Percentiles rank a stretch among this genome's conserved stretches.
Conservation (phyloP, 2,329 filamentous ascomycete species). For the Ploettnerulaceae sp. region DNA sequence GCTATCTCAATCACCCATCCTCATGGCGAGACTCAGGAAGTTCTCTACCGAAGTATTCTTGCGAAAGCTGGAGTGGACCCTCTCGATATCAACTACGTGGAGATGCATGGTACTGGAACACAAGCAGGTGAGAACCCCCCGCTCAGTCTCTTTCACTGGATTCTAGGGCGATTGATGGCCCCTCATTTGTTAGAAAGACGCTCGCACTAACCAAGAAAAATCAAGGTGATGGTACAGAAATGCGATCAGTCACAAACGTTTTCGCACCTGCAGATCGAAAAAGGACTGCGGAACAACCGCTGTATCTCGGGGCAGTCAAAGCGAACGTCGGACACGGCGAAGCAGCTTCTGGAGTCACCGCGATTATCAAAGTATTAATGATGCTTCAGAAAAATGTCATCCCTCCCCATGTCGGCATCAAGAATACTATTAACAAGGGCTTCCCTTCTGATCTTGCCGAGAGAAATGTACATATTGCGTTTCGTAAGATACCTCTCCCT, state of each 20-base stretch:
- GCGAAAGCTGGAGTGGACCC: slow-evolving; percentile 70
- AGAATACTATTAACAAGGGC: slow-evolving; percentile 34
- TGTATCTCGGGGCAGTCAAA: slow-evolving; percentile 43
- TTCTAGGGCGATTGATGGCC: no score
- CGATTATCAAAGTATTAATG: slow-evolving; percentile 34
- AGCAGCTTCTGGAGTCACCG: slow-evolving; percentile 33
- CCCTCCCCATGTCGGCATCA: slow-evolving; percentile 32
- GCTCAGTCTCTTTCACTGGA: no score
- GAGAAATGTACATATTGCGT: slow-evolving; percentile 32
- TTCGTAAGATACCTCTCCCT: slow-evolving; percentile 34
- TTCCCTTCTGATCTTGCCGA: slow-evolving; percentile 36
- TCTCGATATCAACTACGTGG: slow-evolving; percentile 74
- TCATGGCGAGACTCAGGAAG: slow-evolving; percentile 70
- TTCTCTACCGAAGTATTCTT: slow-evolving; percentile 66
- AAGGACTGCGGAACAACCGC: slow-evolving; percentile 42
- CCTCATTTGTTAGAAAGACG: no score
- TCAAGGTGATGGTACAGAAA: slow-evolving; percentile 69
- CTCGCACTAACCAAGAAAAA: no score
- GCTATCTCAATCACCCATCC: slow-evolving; percentile 81
- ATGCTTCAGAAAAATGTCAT: slow-evolving; percentile 32
- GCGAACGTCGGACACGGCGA: slow-evolving; percentile 36
- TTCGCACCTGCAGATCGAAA: slow-evolving; percentile 51
- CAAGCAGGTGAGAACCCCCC: slow-evolving; percentile 71
- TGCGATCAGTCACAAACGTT: slow-evolving; percentile 66
- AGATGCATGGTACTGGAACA: slow-evolving; percentile 87